phyloP scores from a whole-genome alignment of 2,329 filamentous ascomycete species.

The Fusarium sp. region DNA sequence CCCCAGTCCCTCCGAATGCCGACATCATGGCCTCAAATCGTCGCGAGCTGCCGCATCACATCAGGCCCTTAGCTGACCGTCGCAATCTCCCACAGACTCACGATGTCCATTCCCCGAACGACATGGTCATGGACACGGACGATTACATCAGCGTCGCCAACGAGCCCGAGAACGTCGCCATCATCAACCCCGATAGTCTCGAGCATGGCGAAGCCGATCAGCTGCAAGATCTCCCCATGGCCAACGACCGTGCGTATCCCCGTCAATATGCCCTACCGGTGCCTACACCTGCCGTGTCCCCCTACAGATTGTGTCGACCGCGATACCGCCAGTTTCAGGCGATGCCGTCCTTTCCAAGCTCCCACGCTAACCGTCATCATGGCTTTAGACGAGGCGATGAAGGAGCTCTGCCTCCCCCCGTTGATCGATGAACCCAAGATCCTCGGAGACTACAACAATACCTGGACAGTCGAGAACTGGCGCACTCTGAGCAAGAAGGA shows the following conservation, averaged over 20 bases:
- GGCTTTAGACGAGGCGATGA: slow-evolving; percentile 81
- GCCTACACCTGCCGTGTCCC: slow-evolving; percentile 8
- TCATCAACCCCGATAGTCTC: slow-evolving; percentile 66
- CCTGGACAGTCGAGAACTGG: slow-evolving; percentile 93
- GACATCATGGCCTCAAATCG: slow-evolving; percentile 37
- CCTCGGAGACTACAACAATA: slow-evolving; percentile 79
- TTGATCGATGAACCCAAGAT: slow-evolving; percentile 82
- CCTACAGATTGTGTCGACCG: background rate
- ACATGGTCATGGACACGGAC: slow-evolving; percentile 68
- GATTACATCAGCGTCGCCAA: slow-evolving; percentile 65
- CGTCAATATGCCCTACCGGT: background rate
- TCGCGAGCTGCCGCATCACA: slow-evolving; percentile 35
- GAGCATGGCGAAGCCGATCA: slow-evolving; percentile 60
- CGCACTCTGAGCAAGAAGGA: slow-evolving; percentile 80
- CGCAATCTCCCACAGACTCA: slow-evolving; percentile 56
- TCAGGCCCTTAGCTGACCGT: slow-evolving; percentile 43
- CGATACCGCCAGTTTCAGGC: background rate
- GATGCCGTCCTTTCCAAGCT: background rate
- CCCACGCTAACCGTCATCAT: slow-evolving; percentile 36
- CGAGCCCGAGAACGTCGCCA: slow-evolving; percentile 64
- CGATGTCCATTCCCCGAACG: slow-evolving; percentile 67
- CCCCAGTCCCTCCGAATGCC: slow-evolving; percentile 36
- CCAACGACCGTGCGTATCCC: slow-evolving; percentile 64
- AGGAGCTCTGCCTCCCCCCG: slow-evolving; percentile 80
- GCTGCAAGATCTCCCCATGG: slow-evolving; percentile 61